Percentiles rank a stretch among this genome's conserved stretches.
phyloP scores from a whole-genome alignment of 202 grass and related monocot genomes.

The Saccharum hybrid region DNA sequence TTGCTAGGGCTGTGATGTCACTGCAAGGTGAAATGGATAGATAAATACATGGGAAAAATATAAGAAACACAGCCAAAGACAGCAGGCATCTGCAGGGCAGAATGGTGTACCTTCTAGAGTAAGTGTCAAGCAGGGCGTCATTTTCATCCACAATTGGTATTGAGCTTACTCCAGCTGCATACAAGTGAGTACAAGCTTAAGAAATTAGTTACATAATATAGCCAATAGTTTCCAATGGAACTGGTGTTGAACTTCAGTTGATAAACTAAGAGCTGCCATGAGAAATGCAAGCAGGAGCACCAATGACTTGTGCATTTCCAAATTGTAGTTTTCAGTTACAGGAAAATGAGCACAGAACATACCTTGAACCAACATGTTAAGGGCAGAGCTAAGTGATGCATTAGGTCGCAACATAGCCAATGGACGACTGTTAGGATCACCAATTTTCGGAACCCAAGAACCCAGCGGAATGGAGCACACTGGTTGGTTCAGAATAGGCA shows the following conservation, averaged over 20 bases:
- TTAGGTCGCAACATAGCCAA: constrained; percentile 73
- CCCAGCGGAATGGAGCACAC: constrained; percentile 84
- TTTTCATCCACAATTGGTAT: constrained; percentile 97
- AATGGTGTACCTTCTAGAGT: constrained; percentile 88
- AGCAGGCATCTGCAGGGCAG: neutral
- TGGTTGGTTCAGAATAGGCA: constrained; percentile 87
- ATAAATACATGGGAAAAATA: constrained; percentile 24
- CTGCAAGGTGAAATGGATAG: constrained; percentile 55
- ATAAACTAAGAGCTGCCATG: neutral
- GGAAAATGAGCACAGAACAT: constrained; percentile 34
- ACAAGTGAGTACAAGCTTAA: constrained; percentile 41
- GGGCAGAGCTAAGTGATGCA: constrained; percentile 79
- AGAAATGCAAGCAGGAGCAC: constrained; percentile 34
- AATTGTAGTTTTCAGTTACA: neutral
- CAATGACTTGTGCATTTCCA: constrained; percentile 30
- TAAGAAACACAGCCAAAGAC: constrained; percentile 3
- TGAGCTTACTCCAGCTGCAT: constrained; percentile 87
- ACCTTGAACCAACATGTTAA: constrained; percentile 95
- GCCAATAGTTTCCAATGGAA: neutral
- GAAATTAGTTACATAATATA: constrained; percentile 24
- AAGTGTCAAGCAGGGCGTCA: constrained; percentile 86
- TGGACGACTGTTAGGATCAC: constrained; percentile 73
- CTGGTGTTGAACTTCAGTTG: neutral
- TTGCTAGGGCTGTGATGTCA: constrained; percentile 98
- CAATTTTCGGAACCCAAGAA: constrained; percentile 90